Conservation (phyloP, 768 basidiomycete genomes). For the Agaricus blazei region DNA sequence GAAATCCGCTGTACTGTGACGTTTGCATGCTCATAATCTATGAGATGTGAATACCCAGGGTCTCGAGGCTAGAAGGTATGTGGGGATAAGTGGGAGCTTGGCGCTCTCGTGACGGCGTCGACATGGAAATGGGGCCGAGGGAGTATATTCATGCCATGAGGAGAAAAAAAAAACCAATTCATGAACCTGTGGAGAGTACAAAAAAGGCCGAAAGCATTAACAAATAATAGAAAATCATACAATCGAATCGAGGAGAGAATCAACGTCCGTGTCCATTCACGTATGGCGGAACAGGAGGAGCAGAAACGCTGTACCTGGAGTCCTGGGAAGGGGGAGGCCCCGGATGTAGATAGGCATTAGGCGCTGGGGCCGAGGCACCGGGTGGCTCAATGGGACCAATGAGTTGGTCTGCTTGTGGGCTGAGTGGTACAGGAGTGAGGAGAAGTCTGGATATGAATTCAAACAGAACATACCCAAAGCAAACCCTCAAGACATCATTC, state of each 20-base stretch:
- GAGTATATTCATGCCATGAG: conserved; percentile 2
- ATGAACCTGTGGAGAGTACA: conserved; percentile 4
- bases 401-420: conserved; percentile 6
- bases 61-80: neutral
- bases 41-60: neutral
- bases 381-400: neutral
- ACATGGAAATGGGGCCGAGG: neutral
- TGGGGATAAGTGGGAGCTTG: neutral
- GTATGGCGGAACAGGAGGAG: conserved; percentile 1
- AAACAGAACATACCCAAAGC: conserved; percentile 23
- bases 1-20: neutral
- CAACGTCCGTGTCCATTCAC: conserved; percentile 9
- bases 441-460: neutral
- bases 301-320: conserved; percentile 2
- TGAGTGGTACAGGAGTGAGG: neutral
- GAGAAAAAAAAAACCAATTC: neutral
- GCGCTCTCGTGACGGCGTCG: neutral
- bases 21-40: neutral
- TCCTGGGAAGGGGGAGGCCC: conserved; percentile 1
- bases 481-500: conserved; percentile 34
- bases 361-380: neutral
- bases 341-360: neutral
- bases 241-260: neutral
- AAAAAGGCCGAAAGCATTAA: conserved; percentile 11
- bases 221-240: neutral